phyloP scores from a whole-genome alignment of 192 early-diverging fungal species.

The Rhizophagus prolifer region DNA sequence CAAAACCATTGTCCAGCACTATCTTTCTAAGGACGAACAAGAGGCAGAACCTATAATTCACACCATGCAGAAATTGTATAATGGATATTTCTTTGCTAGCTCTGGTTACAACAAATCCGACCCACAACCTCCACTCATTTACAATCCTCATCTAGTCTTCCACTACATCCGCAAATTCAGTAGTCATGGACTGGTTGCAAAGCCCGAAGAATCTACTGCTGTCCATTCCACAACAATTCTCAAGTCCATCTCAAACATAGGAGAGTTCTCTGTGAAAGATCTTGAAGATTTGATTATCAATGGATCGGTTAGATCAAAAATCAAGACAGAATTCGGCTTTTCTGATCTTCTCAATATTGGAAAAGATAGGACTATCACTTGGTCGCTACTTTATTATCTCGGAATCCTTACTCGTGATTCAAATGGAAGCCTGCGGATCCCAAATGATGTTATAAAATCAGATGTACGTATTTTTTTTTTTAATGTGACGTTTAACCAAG shows the following conservation, averaged over 20 bases:
- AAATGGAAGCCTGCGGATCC: constrained; percentile 32
- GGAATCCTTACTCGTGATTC: constrained; percentile 30
- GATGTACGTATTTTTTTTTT: constrained; percentile 33
- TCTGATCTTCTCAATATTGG: constrained; percentile 34
- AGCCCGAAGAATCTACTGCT: constrained; percentile 33
- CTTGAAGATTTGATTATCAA: constrained; percentile 36
- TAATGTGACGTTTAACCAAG: constrained; percentile 13
- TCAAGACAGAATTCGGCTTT: constrained; percentile 34
- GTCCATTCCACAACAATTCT: constrained; percentile 36
- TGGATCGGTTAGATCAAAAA: constrained; percentile 31
- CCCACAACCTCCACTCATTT: constrained; percentile 31
- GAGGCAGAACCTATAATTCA: constrained; percentile 30
- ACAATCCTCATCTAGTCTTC: constrained; percentile 40
- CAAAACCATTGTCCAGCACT: no score
- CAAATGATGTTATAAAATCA: constrained; percentile 36
- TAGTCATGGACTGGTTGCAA: constrained; percentile 35
- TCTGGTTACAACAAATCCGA: constrained; percentile 32
- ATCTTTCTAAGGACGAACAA: no score
- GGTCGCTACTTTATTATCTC: constrained; percentile 39
- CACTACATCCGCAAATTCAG: constrained; percentile 34
- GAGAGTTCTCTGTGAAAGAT: constrained; percentile 43
- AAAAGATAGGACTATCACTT: constrained; percentile 37
- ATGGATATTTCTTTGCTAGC: constrained; percentile 40
- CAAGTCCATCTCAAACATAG: constrained; percentile 39
- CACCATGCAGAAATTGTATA: constrained; percentile 33